Percentiles rank a stretch among this genome's conserved stretches.
Conservation (phyloP, 2,329 filamentous ascomycete genomes). For the Alternaria incomplexa region DNA sequence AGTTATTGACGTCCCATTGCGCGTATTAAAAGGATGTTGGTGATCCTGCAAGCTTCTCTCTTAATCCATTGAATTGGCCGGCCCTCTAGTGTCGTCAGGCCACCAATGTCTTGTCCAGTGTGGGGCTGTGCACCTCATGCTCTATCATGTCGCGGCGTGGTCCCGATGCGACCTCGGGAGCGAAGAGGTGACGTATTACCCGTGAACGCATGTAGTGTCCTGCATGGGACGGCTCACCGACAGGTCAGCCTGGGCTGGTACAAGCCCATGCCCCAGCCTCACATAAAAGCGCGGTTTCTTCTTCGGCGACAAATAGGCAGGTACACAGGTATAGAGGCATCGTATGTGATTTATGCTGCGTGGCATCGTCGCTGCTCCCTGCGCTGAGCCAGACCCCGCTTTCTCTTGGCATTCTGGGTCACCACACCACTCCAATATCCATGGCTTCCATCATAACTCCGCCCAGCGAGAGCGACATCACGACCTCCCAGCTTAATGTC, state of each 20-base stretch:
- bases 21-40: neutral
- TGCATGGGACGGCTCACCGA: neutral
- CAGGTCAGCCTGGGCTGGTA: neutral
- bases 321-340: neutral
- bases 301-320: neutral
- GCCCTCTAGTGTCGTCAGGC: neutral
- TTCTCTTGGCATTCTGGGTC: neutral
- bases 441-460: neutral
- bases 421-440: neutral
- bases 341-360: neutral
- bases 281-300: neutral
- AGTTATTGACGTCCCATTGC: neutral
- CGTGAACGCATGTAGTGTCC: neutral
- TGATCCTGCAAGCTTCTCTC: neutral
- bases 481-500: neutral
- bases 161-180: neutral
- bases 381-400: neutral
- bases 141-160: neutral
- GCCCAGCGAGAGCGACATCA: neutral
- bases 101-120: neutral
- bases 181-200: neutral
- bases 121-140: neutral
- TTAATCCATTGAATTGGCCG: neutral
- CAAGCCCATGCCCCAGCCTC: neutral
- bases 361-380: neutral